Evolutionary conservation across 2,329 filamentous ascomycete genomes (phyloP).

Genomic region (Trichoderma oligosporum): DNA sequence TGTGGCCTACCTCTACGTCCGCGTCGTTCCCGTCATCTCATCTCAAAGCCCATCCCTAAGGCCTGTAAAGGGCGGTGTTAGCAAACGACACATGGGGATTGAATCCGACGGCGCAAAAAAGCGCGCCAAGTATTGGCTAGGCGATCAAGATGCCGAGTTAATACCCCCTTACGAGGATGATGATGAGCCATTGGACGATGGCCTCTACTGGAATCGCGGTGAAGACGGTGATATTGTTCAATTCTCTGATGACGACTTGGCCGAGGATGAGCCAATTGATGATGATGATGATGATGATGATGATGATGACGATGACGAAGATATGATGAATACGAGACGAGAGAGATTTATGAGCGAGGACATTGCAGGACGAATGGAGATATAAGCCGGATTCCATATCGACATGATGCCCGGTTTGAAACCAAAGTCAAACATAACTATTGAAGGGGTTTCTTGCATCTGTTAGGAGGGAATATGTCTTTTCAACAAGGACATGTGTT

Average conservation of each 20-base stretch:
- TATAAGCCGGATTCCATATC: conserved; percentile 37
- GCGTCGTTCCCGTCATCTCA: conserved; percentile 76
- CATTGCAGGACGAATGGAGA: conserved; percentile 59
- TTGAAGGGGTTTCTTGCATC: neutral
- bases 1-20: conserved; percentile 89
- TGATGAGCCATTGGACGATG: conserved; percentile 48
- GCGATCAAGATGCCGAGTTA: conserved; percentile 56
- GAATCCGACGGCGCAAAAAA: conserved; percentile 51
- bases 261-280: conserved; percentile 37
- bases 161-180: conserved; percentile 45
- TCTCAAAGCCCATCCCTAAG: conserved; percentile 53
- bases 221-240: conserved; percentile 55
- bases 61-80: conserved; percentile 31
- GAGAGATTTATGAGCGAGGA: conserved; percentile 60
- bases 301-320: conserved; percentile 36
- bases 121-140: conserved; percentile 84
- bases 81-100: conserved; percentile 28
- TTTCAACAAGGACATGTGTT: conserved; percentile 14
- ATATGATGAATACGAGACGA: conserved; percentile 28
- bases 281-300: conserved; percentile 44
- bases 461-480: neutral
- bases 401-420: neutral
- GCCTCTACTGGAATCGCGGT: conserved; percentile 55
- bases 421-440: neutral
- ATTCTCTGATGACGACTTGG: conserved; percentile 49